Base-by-base conservation (phyloP, 2,329 filamentous ascomycete genomes). In the Allantophomopsis lycopodina region DNA sequence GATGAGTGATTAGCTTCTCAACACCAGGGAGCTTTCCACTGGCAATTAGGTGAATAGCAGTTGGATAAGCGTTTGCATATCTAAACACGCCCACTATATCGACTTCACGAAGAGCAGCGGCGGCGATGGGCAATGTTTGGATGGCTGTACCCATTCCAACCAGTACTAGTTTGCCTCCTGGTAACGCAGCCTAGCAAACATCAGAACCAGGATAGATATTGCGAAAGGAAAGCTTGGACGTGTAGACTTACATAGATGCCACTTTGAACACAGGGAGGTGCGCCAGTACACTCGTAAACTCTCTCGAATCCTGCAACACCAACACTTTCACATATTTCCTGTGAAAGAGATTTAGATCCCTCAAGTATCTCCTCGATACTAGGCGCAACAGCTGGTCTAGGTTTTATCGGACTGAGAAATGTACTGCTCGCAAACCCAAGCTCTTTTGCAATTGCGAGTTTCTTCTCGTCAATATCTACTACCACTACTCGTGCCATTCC, bases 401-500 rank as follows among this genome's bases (percentile, higher is more conserved):
- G 23, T 39, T 52, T 52, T 52, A 55, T 55, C 5, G 54, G 53
- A 14, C 56, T 53, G 1, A 56, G 42, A 18, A 57, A 45, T 17
- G 47, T 49, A 2, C 35, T 44, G 40, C 56, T 52, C 3, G 55
- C 54, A 39, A 57, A 57, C 12, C 47, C 45, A 37, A 56, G 52
- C 21, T 43, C 17, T 5, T 55, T 42, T 33, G 91, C 89, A 55
- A 95, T 95, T 38, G 73, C 69, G 43, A 96, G 68, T n/a, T 89
- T 73, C 39, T 83, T 82, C 52, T 84, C 79, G 55, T 94, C 86
- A 53, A 96, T 93, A 58, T 96, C 91, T 7, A 89, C 95, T 55
- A 96, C 87, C 47, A 94, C 81, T 42, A 96, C 74, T 11, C 86
- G 87, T 46, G 83, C 83, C 2, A 88, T 88, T 30, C 89, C 89